phyloP scores from a whole-genome alignment of 257 asterid genomes.

The Plantago major region DNA sequence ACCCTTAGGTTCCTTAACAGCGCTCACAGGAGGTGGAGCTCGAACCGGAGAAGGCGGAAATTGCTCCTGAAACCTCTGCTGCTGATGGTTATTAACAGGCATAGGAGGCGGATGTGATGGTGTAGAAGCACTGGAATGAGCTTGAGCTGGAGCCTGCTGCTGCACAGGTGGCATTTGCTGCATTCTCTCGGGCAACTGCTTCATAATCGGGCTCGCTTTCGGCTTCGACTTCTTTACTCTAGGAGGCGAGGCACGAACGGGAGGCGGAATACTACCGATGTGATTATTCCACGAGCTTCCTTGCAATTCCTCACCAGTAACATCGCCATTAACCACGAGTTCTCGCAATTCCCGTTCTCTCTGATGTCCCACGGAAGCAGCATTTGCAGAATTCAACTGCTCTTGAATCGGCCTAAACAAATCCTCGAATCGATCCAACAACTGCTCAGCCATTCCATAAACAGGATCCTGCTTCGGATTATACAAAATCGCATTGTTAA shows the following conservation, averaged over 20 bases:
- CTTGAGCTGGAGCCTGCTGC: constrained; percentile 20
- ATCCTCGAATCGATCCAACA: constrained; percentile 63
- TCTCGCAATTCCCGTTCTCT: constrained; percentile 34
- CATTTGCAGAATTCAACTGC: constrained; percentile 24
- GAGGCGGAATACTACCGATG: constrained; percentile 25
- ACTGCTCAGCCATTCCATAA: constrained; percentile 55
- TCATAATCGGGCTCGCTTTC: constrained; percentile 32
- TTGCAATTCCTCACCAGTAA: constrained; percentile 55
- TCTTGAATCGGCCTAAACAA: constrained; percentile 65
- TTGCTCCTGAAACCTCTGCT: constrained; percentile 24
- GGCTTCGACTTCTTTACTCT: constrained; percentile 42
- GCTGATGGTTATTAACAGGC: constrained; percentile 21
- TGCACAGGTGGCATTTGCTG: constrained; percentile 19
- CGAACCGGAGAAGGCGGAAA: constrained; percentile 57
- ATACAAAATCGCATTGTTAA: constrained; percentile 85
- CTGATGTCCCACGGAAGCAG: constrained; percentile 9
- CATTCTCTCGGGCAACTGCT: constrained; percentile 44
- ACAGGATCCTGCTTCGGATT: constrained; percentile 80
- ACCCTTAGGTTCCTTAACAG: constrained; percentile 31
- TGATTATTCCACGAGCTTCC: constrained; percentile 69
- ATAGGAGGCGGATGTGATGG: constrained; percentile 37
- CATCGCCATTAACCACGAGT: constrained; percentile 19
- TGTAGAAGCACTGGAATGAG: constrained; percentile 74
- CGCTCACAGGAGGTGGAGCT: constrained; percentile 30
- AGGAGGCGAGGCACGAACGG: constrained; percentile 35